These are phyloP conservation scores for Nemophila menziesii DNA, from an alignment of 257 asterid species.

Conservation along the genomic window DNA sequence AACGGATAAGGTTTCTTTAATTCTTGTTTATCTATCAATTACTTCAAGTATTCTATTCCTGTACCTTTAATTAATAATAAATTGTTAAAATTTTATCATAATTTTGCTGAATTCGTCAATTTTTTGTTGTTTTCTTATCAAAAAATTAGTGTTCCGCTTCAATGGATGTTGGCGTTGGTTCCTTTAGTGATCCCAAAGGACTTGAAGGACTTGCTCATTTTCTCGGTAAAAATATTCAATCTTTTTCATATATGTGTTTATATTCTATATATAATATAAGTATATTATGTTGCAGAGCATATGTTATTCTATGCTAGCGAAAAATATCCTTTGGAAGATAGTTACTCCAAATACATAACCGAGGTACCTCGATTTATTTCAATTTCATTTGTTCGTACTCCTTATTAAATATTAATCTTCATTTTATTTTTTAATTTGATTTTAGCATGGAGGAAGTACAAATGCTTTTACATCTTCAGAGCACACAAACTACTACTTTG, in stretches of 20 bases:
- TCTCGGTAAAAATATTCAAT: slow-evolving; percentile 38
- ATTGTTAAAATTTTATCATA: neutral
- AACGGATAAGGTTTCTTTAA: slow-evolving; percentile 62
- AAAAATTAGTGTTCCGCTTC: slow-evolving; percentile 75
- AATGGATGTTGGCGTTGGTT: slow-evolving; percentile 91
- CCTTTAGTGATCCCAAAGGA: slow-evolving; percentile 88
- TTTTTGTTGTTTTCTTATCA: neutral
- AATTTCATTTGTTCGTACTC: neutral
- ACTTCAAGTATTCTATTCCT: neutral
- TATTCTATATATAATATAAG: neutral
- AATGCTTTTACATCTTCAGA: slow-evolving; percentile 89
- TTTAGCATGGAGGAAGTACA: slow-evolving; percentile 92
- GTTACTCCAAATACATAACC: slow-evolving; percentile 78
- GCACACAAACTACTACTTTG: slow-evolving; percentile 78
- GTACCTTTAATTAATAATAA: neutral
- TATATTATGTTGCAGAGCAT: slow-evolving; percentile 48
- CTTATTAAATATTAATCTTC: neutral
- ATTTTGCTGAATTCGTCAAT: slow-evolving; percentile 5
- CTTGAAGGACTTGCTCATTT: slow-evolving; percentile 99
- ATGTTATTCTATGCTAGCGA: slow-evolving; percentile 98
- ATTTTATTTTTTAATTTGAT: slow-evolving; percentile 3
- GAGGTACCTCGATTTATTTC: slow-evolving; percentile 39
- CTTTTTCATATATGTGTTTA: neutral
- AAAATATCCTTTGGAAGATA: slow-evolving; percentile 88
- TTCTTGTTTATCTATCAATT: neutral